These are phyloP conservation scores for Diaporthe longicolla DNA, from an alignment of 2,329 filamentous ascomycete genomes.

Conservation along the genomic window DNA sequence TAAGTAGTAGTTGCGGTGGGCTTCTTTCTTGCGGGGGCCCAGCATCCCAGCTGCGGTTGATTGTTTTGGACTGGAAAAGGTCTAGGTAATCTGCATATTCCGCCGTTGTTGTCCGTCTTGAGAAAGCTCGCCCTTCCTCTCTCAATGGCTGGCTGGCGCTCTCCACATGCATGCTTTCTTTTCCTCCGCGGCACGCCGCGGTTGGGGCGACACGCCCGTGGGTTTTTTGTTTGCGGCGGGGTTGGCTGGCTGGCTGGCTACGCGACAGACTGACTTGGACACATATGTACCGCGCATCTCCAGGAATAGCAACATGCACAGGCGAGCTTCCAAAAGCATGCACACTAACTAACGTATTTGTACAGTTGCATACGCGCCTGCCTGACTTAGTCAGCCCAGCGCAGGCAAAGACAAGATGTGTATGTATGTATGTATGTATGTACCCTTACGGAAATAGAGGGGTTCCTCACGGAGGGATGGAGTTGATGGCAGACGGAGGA, in stretches of 20 bases:
- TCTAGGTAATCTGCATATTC: no score
- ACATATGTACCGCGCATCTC: background rate
- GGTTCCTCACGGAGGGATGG: no score
- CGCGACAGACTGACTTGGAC: no score
- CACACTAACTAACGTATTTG: background rate
- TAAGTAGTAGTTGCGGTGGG: no score
- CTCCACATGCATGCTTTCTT: no score
- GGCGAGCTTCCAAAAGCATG: no score
- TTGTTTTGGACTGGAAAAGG: no score
- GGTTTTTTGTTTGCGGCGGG: background rate
- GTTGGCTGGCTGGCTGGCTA: background rate
- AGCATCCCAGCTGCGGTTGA: no score
- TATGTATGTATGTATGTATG: no score
- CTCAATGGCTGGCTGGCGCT: background rate
- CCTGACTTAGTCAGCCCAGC: background rate
- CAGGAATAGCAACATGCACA: background rate
- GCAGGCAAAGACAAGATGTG: background rate
- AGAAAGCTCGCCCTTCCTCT: background rate
- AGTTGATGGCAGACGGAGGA: background rate
- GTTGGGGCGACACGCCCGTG: background rate
- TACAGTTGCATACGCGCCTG: background rate
- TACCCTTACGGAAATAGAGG: no score
- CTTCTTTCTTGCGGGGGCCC: no score
- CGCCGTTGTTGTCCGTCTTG: no score
- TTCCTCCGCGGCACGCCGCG: background rate